phyloP scores from a whole-genome alignment of 768 basidiomycete species.

The Suillus luteus region DNA sequence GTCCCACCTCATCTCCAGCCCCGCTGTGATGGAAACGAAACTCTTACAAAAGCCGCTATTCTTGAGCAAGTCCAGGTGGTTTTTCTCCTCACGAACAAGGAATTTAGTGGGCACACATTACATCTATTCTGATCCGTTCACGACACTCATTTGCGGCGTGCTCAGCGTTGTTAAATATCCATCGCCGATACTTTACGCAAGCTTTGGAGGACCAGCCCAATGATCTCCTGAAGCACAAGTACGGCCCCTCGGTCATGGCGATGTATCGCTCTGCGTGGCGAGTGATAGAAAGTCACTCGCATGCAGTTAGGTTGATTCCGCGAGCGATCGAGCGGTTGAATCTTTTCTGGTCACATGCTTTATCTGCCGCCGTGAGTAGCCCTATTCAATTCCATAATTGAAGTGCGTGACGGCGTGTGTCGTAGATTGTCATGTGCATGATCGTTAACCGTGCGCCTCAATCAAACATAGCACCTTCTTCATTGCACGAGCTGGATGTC shows the following conservation, averaged over 20 bases:
- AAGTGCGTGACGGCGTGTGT: neutral
- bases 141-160: slow-evolving; percentile 2
- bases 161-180: slow-evolving; percentile 62
- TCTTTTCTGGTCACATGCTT: slow-evolving; percentile 64
- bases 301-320: slow-evolving; percentile 44
- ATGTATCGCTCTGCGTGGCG: slow-evolving; percentile 75
- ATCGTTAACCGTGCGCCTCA: slow-evolving; percentile 51
- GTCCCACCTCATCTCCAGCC: slow-evolving; percentile 51
- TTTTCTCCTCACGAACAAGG: slow-evolving; percentile 47
- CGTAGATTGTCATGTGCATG: slow-evolving; percentile 61
- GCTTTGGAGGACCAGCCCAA: slow-evolving; percentile 60
- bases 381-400: neutral
- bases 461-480: slow-evolving; percentile 48
- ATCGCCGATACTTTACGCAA: slow-evolving; percentile 68
- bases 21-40: slow-evolving; percentile 23
- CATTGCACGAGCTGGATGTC: slow-evolving; percentile 50
- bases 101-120: slow-evolving; percentile 42
- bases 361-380: slow-evolving; percentile 62
- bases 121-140: neutral
- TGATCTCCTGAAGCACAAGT: slow-evolving; percentile 61
- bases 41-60: slow-evolving; percentile 20
- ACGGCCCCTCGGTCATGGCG: slow-evolving; percentile 69
- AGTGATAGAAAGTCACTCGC: slow-evolving; percentile 50
- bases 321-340: slow-evolving; percentile 47
- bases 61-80: slow-evolving; percentile 42